phyloP scores from a whole-genome alignment of 176 grass and related monocot genomes.

The Dendrocalamus sinicus region DNA sequence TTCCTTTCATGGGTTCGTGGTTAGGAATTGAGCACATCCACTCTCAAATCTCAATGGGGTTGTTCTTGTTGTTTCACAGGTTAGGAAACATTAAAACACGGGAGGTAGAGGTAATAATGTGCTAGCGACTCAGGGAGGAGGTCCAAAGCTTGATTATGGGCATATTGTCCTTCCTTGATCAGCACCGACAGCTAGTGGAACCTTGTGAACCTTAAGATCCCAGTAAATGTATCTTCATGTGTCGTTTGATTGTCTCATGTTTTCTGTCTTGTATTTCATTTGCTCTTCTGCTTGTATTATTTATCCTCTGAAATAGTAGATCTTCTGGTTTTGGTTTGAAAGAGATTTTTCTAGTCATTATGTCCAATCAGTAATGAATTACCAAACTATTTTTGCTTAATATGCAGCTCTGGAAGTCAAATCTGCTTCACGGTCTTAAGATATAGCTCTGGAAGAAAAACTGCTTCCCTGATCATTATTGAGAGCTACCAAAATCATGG shows the following conservation, averaged over 20 bases:
- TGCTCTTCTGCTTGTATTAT: conserved; percentile 15
- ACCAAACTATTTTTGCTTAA: conserved; percentile 1
- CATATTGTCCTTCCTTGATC: conserved; percentile 16
- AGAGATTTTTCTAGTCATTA: neutral
- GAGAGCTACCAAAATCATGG: conserved; percentile 1
- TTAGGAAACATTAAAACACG: conserved; percentile 32
- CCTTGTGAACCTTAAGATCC: neutral
- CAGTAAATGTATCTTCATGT: neutral
- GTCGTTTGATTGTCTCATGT: conserved; percentile 10
- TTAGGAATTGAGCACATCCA: neutral
- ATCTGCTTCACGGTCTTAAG: conserved; percentile 1
- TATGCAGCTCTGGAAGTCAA: conserved; percentile 8
- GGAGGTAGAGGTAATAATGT: neutral
- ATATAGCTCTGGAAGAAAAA: neutral
- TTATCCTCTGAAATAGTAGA: neutral
- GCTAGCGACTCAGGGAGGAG: neutral
- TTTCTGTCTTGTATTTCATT: neutral
- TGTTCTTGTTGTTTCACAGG: conserved; percentile 23
- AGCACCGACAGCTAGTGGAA: neutral
- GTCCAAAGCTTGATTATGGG: neutral
- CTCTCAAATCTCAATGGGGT: neutral
- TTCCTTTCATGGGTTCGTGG: conserved; percentile 40
- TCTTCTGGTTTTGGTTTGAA: neutral
- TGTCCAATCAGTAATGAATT: neutral
- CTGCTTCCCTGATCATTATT: neutral